These are phyloP conservation scores for Paulownia fortunei DNA, from an alignment of 257 asterid species.

Conservation along the genomic window DNA sequence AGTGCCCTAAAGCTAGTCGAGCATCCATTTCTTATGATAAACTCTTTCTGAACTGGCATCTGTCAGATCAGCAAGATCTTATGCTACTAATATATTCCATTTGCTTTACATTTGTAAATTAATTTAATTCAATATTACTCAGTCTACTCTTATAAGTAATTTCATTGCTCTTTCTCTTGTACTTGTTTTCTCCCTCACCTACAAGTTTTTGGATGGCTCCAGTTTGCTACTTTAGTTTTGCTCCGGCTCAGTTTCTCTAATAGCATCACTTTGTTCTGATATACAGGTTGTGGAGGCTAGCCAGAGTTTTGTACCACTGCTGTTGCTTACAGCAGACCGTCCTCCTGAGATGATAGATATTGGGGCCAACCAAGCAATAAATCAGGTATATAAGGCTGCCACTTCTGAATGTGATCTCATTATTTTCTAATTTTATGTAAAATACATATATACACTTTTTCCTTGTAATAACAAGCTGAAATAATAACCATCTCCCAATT, in stretches of 20 bases:
- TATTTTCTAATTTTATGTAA: neutral
- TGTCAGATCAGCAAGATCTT: neutral
- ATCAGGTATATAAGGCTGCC: slow-evolving; percentile 59
- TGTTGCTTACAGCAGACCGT: slow-evolving; percentile 95
- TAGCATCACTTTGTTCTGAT: slow-evolving; percentile 21
- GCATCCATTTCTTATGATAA: neutral
- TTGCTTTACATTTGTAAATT: neutral
- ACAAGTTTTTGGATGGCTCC: neutral
- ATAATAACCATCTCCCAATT: neutral
- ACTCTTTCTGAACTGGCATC: neutral
- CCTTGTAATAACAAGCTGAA: neutral
- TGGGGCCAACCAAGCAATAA: slow-evolving; percentile 98
- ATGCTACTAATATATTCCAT: neutral
- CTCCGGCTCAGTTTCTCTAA: slow-evolving; percentile 5
- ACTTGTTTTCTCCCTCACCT: neutral
- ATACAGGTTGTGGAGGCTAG: slow-evolving; percentile 96
- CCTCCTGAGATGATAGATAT: slow-evolving; percentile 93
- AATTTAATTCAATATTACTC: neutral
- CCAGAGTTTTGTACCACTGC: slow-evolving; percentile 86
- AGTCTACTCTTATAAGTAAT: slow-evolving; percentile 15
- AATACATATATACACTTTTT: neutral
- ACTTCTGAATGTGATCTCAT: neutral
- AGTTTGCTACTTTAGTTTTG: neutral
- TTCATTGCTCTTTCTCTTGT: neutral
- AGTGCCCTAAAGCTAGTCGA: neutral